A percentile compares a stretch with the other conserved stretches of the same genome.
Conservation (phyloP, 805 yeast species). For the Nakazawaea wyomingensis region DNA sequence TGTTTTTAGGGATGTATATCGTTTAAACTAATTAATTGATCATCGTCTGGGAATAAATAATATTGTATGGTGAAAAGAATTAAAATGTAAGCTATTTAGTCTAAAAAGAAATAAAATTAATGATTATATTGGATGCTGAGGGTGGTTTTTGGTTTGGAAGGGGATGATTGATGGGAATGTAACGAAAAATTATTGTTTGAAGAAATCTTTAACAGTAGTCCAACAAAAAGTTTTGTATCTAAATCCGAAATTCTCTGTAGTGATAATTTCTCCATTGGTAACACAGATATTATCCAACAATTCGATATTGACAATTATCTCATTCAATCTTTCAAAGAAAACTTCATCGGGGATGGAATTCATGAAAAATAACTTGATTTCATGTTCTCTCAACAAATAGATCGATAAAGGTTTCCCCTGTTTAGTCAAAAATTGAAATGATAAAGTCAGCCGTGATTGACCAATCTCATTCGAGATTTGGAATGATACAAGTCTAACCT, state of each 20-base stretch:
- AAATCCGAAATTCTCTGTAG: slow-evolving; percentile 13
- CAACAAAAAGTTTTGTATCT: slow-evolving; percentile 13
- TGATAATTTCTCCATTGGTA: slow-evolving; percentile 13
- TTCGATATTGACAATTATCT: slow-evolving; percentile 4
- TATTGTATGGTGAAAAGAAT: too few species aligned
- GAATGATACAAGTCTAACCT: slow-evolving; percentile 11
- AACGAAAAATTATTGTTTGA: slow-evolving; percentile 14
- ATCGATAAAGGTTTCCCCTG: slow-evolving; percentile 11
- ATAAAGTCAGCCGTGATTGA: slow-evolving; percentile 7
- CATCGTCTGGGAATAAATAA: too few species aligned
- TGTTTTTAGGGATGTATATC: too few species aligned
- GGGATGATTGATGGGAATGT: slow-evolving; percentile 36
- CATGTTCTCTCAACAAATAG: slow-evolving; percentile 13
- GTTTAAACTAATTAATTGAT: too few species aligned
- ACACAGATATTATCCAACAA: slow-evolving; percentile 10
- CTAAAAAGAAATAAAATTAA: too few species aligned
- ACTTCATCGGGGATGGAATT: slow-evolving; percentile 1
- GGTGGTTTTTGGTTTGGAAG: too few species aligned
- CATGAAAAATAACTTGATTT: slow-evolving; percentile 11
- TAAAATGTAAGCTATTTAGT: too few species aligned
- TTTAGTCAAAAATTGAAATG: slow-evolving; percentile 11
- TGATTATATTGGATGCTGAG: too few species aligned
- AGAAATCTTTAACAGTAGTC: slow-evolving; percentile 10
- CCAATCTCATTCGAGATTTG: slow-evolving; percentile 13
- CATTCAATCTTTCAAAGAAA: slow-evolving; percentile 10